These are phyloP conservation scores for Cunninghamia lanceolata DNA, from an alignment of 75 land plant genomes.

Conservation along the genomic window DNA sequence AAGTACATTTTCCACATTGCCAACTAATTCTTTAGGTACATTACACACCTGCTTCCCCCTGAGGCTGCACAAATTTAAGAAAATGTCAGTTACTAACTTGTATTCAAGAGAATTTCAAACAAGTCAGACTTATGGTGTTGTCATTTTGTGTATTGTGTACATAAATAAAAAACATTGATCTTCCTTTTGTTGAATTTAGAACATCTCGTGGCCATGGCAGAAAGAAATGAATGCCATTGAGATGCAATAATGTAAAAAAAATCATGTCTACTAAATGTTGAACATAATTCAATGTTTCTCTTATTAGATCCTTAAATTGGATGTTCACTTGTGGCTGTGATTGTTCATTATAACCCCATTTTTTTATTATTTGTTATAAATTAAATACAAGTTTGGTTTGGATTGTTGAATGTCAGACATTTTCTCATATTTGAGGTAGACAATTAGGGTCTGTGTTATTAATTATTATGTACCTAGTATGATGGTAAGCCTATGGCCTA, in stretches of 20 bases:
- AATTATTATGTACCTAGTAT: neutral
- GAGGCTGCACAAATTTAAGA: constrained; percentile 40
- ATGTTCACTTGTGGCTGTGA: neutral
- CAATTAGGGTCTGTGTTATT: neutral
- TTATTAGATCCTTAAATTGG: neutral
- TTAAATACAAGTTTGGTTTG: neutral
- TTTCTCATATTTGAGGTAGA: neutral
- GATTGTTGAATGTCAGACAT: neutral
- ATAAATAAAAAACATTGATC: neutral
- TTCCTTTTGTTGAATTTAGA: neutral
- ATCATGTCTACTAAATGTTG: neutral
- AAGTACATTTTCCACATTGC: constrained; percentile 66
- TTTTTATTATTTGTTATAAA: neutral
- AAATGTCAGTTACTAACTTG: neutral
- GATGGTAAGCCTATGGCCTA: neutral
- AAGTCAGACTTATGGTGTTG: neutral
- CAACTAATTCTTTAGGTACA: constrained; percentile 65
- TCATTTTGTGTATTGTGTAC: neutral
- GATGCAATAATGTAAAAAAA: neutral
- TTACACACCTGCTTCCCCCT: constrained; percentile 69
- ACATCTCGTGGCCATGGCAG: neutral
- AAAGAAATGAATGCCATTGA: neutral
- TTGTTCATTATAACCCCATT: neutral
- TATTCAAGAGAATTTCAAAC: neutral
- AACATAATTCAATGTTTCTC: neutral